Base-by-base conservation (phyloP, 2,329 filamentous ascomycete genomes). In the Metarhizium guizhouense region DNA sequence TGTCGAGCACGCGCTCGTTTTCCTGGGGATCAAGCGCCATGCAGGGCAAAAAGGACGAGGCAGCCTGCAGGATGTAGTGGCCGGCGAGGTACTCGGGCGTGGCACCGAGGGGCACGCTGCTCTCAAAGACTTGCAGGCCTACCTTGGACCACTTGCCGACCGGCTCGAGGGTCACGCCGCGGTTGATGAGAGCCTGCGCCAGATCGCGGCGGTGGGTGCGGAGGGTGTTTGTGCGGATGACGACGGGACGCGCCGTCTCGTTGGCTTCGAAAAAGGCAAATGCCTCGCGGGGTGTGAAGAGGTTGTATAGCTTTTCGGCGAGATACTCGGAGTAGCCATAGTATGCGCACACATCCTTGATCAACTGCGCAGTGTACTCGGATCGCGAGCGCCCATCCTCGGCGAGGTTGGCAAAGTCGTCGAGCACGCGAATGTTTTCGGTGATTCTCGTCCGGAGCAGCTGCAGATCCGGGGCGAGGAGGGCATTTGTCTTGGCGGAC, bases 71-170 rank as follows among this genome's bases (percentile, higher is more conserved):
- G 64, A 99, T 97, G 76, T 99, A 99, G 72, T 99, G 91, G 18
- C 94, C 94, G 16, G 93, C 92, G 13, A 99, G 83, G 71, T 99
- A 99, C 73, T 99, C 94, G 10, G 94, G 94, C 0, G 94, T 99
- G 32, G 94, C 94, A 80, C 92, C 92, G 1, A 96, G 82, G 3
- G 91, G 90, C 5, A 83, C 78, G 58, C 85, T 87, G 56, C 88
- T 89, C 72, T 99, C 94, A 70, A 99, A 99, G 58, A 99, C 84
- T 71, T 99, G 94, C 45, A 99, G 81, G 51, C 94, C 94, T 60
- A 99, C 91, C 76, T 99, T 99, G 63, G 88, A 94, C 94, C 94
- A 99, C 73, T 97, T 97, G 59, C 94, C 94, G 18, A 99, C 90
- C 2, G 94, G 94, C 72, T 99, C 93, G 43, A 99, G 82, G 14